Conservation (phyloP, 345 rosid genomes). For the Conringia planisiliqua region DNA sequence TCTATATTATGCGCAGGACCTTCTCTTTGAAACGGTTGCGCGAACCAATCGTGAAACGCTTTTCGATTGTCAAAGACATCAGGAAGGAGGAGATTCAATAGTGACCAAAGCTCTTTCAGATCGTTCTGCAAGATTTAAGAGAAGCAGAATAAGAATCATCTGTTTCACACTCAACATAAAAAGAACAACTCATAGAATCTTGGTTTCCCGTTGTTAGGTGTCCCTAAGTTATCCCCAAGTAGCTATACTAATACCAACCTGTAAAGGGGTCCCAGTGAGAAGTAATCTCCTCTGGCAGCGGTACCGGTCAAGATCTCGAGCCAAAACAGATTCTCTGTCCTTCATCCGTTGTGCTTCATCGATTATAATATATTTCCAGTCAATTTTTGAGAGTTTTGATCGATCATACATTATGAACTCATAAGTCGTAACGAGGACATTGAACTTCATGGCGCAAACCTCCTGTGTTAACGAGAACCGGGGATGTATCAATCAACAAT, state of each 20-base stretch:
- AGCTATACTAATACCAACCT: constrained; percentile 56
- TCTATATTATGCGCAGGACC: constrained; percentile 74
- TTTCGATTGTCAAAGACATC: constrained; percentile 99
- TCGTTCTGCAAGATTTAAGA: constrained; percentile 67
- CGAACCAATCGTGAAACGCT: constrained; percentile 99
- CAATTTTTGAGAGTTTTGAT: constrained; percentile 92
- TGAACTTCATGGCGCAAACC: constrained; percentile 94
- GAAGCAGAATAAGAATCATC: constrained; percentile 3
- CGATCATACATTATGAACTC: constrained; percentile 99
- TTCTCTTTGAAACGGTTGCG: constrained; percentile 97
- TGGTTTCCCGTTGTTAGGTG: constrained; percentile 12
- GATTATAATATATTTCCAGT: constrained; percentile 97
- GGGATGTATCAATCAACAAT: constrained; percentile 22
- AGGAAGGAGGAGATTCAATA: constrained; percentile 94
- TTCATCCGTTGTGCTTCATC: constrained; percentile 99
- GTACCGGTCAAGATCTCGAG: constrained; percentile 99
- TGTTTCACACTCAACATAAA: neutral
- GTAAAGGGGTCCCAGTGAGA: constrained; percentile 99
- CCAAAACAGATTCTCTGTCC: constrained; percentile 98
- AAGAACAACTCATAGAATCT: constrained; percentile 2
- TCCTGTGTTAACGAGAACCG: constrained; percentile 52
- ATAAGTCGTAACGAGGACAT: constrained; percentile 96
- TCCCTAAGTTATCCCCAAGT: neutral
- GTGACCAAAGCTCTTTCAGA: constrained; percentile 99
- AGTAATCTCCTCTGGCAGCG: constrained; percentile 99